These are phyloP conservation scores for Pseudogymnoascus sp. DNA, from an alignment of 2,329 filamentous ascomycete genomes.

Conservation along the genomic window DNA sequence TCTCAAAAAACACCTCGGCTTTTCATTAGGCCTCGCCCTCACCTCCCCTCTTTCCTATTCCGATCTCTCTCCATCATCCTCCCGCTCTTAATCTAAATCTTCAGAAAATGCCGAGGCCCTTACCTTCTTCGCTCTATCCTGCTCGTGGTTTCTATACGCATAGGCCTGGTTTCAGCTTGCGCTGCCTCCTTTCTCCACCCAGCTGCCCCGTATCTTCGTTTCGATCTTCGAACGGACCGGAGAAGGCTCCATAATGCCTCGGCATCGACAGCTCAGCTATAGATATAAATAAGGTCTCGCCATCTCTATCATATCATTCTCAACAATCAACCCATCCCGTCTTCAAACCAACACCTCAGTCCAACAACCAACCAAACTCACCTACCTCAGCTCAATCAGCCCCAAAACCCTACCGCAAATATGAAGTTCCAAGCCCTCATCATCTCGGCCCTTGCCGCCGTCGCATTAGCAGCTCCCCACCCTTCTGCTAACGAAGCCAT, in stretches of 20 bases:
- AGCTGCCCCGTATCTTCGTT: not conserved
- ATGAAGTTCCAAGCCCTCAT: constrained; percentile 4
- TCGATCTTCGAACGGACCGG: not conserved
- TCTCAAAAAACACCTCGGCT: not conserved
- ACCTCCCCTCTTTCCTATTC: not conserved
- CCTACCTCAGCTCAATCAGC: not conserved
- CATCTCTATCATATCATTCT: not conserved
- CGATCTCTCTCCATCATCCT: not conserved
- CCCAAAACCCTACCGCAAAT: not conserved
- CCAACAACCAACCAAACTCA: not conserved
- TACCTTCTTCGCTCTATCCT: not conserved
- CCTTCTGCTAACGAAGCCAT: not conserved
- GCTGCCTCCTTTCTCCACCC: not conserved
- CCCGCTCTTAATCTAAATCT: not conserved
- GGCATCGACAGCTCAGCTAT: not conserved
- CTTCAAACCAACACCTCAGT: not conserved
- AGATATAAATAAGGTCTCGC: not conserved
- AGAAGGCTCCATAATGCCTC: not conserved
- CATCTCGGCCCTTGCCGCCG: not conserved
- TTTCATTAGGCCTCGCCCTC: not conserved
- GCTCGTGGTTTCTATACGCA: not conserved
- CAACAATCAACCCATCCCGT: not conserved
- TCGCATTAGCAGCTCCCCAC: not conserved
- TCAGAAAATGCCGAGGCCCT: not conserved
- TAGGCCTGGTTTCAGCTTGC: not conserved